These are phyloP conservation scores for Brasenia schreberi DNA, from an alignment of 164 flowering plant species.

Conservation along the genomic window DNA sequence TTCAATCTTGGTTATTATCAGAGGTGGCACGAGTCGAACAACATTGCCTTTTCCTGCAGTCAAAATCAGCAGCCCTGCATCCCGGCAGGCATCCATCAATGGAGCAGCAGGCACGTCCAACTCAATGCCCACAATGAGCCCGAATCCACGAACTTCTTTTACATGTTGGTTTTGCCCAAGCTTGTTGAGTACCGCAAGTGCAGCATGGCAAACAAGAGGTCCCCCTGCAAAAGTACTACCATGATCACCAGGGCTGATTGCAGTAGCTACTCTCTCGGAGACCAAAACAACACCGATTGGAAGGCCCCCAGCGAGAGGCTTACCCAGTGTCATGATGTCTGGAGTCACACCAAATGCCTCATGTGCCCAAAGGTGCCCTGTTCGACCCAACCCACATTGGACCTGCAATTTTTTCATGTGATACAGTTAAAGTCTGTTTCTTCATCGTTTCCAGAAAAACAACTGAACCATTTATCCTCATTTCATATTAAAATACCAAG, in stretches of 20 bases:
- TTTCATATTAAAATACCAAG: no score
- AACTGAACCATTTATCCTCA: no score
- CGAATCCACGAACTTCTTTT: slow-evolving; percentile 63
- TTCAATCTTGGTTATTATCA: slow-evolving; percentile 64
- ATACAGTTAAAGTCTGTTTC: no score
- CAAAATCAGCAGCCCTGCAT: slow-evolving; percentile 62
- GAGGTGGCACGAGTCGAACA: slow-evolving; percentile 81
- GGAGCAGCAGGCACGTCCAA: slow-evolving; percentile 65
- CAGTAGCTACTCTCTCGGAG: slow-evolving; percentile 57
- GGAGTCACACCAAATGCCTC: slow-evolving; percentile 66
- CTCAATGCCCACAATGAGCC: slow-evolving; percentile 77
- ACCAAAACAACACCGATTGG: slow-evolving; percentile 80
- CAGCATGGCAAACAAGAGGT: slow-evolving; percentile 63
- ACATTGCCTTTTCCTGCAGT: slow-evolving; percentile 90
- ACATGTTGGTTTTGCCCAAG: slow-evolving; percentile 54
- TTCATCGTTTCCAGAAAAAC: no score
- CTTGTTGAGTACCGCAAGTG: slow-evolving; percentile 48
- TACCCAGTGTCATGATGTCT: slow-evolving; percentile 89
- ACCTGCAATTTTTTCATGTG: slow-evolving; percentile 25
- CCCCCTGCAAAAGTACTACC: slow-evolving; percentile 89
- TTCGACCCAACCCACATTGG: slow-evolving; percentile 86
- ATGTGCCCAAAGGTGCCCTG: slow-evolving; percentile 77
- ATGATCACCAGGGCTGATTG: slow-evolving; percentile 61
- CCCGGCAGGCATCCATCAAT: slow-evolving; percentile 64
- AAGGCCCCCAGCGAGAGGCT: slow-evolving; percentile 89